Conservation (phyloP, 164 flowering plant genomes). For the Vitis rotundifolia region DNA sequence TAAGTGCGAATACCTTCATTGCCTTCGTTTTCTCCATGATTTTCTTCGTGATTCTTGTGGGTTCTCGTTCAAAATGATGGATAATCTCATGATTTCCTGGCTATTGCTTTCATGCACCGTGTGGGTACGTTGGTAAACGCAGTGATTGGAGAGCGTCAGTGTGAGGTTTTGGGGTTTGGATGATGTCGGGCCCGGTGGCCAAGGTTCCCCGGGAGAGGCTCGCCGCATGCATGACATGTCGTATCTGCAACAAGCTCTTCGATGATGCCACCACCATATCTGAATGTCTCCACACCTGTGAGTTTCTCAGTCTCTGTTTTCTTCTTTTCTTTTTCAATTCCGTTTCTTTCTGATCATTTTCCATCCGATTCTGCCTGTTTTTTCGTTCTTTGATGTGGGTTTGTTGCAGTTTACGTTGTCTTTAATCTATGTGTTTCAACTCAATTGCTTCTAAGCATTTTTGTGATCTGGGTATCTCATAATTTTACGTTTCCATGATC, state of each 20-base stretch:
- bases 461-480: background rate
- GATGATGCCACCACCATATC: constrained; percentile 46
- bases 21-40: too few species aligned
- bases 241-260: constrained; percentile 34
- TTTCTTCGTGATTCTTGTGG: background rate
- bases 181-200: constrained; percentile 15
- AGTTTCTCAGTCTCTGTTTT: constrained; percentile 10
- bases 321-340: background rate
- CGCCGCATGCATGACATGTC: constrained; percentile 45
- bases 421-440: background rate
- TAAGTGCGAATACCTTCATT: background rate
- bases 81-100: constrained; percentile 2
- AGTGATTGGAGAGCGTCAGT: background rate
- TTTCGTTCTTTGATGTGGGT: background rate
- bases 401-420: background rate
- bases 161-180: constrained; percentile 1
- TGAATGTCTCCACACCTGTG: constrained; percentile 52
- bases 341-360: background rate
- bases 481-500: constrained; percentile 1
- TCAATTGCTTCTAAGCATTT: background rate
- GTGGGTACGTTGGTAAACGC: constrained; percentile 8
- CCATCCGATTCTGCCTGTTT: background rate
- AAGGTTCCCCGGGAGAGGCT: constrained; percentile 27
- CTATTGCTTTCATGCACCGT: constrained; percentile 17
- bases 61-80: background rate